Conservation (phyloP, 441 rosid species). For the Syzygium syzygioides region DNA sequence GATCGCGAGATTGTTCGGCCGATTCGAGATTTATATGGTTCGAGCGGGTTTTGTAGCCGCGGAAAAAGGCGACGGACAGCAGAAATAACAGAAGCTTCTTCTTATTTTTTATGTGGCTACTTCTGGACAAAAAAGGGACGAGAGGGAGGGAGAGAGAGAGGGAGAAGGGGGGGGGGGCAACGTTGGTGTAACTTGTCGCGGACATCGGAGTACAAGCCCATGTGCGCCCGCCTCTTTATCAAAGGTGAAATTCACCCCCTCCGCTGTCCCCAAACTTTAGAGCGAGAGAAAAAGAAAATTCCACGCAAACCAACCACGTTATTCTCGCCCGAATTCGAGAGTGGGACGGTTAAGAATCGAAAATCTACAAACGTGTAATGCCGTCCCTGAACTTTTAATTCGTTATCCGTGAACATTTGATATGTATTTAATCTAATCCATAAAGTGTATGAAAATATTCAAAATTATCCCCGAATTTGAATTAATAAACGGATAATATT, state of each 20-base stretch:
- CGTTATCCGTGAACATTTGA: too few species aligned
- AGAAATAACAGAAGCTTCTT: not conserved
- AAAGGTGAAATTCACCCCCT: not conserved
- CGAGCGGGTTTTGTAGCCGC: not conserved
- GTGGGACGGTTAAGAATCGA: not conserved
- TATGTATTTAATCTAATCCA: too few species aligned
- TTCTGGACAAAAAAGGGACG: rapidly evolving
- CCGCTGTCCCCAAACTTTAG: not conserved
- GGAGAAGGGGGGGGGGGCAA: not conserved
- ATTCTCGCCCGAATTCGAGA: not conserved
- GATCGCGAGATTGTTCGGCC: not conserved
- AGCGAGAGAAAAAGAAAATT: not conserved
- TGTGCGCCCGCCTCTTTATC: not conserved
- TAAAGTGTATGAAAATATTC: too few species aligned
- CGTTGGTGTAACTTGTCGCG: not conserved
- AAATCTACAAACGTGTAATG: too few species aligned
- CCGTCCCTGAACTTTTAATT: too few species aligned
- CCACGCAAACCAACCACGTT: rapidly evolving
- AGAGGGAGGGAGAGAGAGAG: too few species aligned
- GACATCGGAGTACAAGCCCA: not conserved
- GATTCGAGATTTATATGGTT: not conserved
- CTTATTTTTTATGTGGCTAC: not conserved
- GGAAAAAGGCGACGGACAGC: not conserved
- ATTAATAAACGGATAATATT: too few species aligned
- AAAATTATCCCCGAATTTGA: too few species aligned